These are phyloP conservation scores for Lepiota brunneoincarnata DNA, from an alignment of 768 basidiomycete genomes.

Conservation along the genomic window DNA sequence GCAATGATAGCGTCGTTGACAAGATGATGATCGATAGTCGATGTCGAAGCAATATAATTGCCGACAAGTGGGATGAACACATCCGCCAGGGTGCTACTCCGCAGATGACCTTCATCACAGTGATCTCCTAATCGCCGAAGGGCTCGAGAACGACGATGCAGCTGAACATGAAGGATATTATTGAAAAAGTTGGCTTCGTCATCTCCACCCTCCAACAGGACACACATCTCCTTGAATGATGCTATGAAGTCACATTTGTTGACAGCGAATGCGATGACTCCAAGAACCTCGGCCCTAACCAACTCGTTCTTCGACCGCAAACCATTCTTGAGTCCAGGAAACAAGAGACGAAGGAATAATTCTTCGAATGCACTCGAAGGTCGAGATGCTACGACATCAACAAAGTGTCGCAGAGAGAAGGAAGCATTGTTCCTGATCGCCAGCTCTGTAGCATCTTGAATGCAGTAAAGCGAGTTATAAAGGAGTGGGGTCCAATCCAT, in stretches of 20 bases:
- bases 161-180: conserved; percentile 92
- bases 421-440: conserved; percentile 83
- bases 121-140: conserved; percentile 81
- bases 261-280: conserved; percentile 76
- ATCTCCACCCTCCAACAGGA: conserved; percentile 82
- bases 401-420: conserved; percentile 71
- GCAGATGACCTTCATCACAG: conserved; percentile 61
- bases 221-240: conserved; percentile 74
- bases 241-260: conserved; percentile 55
- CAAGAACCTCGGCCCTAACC: conserved; percentile 81
- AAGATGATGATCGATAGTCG: conserved; percentile 76
- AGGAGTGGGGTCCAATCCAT: conserved; percentile 80
- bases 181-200: conserved; percentile 96
- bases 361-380: conserved; percentile 42
- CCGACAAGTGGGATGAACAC: conserved; percentile 86
- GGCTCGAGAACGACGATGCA: conserved; percentile 85
- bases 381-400: conserved; percentile 53
- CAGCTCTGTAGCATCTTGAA: conserved; percentile 88
- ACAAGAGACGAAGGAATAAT: conserved; percentile 62
- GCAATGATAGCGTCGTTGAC: conserved; percentile 86
- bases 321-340: conserved; percentile 77
- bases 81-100: conserved; percentile 70
- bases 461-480: conserved; percentile 79
- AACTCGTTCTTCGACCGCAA: conserved; percentile 79
- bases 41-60: conserved; percentile 67